phyloP scores from a whole-genome alignment of 768 basidiomycete species.

The Termitomyces sp. region DNA sequence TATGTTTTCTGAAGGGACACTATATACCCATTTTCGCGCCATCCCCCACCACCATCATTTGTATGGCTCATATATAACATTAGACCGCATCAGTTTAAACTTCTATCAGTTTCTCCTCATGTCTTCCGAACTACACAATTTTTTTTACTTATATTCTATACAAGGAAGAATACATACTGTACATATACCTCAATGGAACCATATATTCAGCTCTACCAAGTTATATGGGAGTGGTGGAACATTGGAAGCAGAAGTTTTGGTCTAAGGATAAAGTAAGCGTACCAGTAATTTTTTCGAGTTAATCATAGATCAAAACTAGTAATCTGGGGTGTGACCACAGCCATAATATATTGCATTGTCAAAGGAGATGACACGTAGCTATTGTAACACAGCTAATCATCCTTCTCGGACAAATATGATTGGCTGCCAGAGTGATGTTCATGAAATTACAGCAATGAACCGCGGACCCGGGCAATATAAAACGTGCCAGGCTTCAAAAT shows the following conservation, averaged over 20 bases:
- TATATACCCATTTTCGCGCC: neutral
- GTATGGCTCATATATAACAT: constrained; percentile 2
- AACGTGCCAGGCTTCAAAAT: no score
- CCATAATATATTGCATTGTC: neutral
- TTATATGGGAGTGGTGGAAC: neutral
- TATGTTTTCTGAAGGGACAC: neutral
- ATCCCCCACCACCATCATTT: neutral
- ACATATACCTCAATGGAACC: constrained; percentile 1
- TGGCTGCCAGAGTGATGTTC: no score
- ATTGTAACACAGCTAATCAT: no score
- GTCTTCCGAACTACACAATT: neutral
- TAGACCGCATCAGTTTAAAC: constrained; percentile 1
- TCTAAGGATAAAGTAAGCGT: neutral
- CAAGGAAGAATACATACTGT: constrained; percentile 1
- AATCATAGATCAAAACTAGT: no score
- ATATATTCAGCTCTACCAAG: neutral
- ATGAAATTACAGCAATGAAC: no score
- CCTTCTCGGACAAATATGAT: no score
- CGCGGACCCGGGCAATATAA: no score
- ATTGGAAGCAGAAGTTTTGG: neutral
- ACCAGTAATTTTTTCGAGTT: no score
- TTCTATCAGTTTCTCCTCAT: neutral
- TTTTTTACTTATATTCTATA: neutral
- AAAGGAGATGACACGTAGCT: neutral
- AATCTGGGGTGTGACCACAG: neutral